These are phyloP conservation scores for Agrostemma githago DNA, from an alignment of 148 eudicot species.

Conservation along the genomic window DNA sequence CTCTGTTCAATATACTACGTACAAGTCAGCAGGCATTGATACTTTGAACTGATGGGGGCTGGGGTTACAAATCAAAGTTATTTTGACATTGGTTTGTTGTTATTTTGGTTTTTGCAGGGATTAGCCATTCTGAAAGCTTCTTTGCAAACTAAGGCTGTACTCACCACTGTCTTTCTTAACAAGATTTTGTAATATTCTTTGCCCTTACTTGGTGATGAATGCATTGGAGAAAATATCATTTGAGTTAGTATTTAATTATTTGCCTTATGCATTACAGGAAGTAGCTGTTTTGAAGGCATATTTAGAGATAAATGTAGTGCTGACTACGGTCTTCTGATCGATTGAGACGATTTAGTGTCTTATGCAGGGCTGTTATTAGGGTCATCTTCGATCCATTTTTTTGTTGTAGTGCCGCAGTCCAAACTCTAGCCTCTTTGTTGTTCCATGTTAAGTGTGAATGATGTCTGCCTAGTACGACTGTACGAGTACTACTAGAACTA, in stretches of 20 bases:
- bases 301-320: conserved; percentile 12
- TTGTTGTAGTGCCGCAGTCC: too few species aligned
- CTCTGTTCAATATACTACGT: too few species aligned
- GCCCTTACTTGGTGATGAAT: background rate
- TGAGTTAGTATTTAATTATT: background rate
- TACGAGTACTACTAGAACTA: too few species aligned
- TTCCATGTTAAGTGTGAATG: too few species aligned
- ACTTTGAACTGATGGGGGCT: too few species aligned
- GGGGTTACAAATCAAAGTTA: background rate
- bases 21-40: too few species aligned
- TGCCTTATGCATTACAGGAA: background rate
- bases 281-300: background rate
- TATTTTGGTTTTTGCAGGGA: conserved; percentile 13
- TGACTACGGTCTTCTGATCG: conserved; percentile 5
- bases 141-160: conserved; percentile 5
- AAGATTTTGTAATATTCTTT: background rate
- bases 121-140: conserved; percentile 15
- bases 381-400: background rate
- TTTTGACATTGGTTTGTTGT: background rate
- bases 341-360: background rate
- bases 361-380: background rate
- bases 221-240: background rate
- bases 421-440: too few species aligned
- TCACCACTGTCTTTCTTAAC: conserved; percentile 7
- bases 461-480: too few species aligned